These are phyloP conservation scores for Periglandula ipomoeae DNA, from an alignment of 2,329 filamentous ascomycete genomes.

Conservation along the genomic window DNA sequence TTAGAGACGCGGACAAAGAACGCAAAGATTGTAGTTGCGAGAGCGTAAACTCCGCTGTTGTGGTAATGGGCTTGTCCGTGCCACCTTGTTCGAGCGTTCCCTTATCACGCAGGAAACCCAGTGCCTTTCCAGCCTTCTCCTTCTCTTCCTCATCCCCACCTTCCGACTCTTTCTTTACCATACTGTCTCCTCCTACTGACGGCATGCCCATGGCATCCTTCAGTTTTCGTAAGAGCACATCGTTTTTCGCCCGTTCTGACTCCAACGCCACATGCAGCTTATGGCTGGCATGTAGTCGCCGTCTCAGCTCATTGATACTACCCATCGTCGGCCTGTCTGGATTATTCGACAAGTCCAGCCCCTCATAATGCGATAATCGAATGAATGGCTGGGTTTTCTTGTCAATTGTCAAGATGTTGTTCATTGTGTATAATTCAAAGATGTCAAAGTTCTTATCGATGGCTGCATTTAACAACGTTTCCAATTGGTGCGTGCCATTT, in stretches of 20 bases:
- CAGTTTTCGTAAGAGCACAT: slow-evolving; percentile 57
- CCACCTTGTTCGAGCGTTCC: slow-evolving; percentile 42
- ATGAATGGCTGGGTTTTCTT: slow-evolving; percentile 70
- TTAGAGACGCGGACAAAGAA: slow-evolving; percentile 50
- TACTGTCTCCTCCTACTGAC: slow-evolving; percentile 11
- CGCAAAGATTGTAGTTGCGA: slow-evolving; percentile 76
- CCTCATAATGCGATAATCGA: slow-evolving; percentile 76
- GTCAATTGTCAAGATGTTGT: slow-evolving; percentile 67
- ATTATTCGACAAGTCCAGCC: slow-evolving; percentile 35
- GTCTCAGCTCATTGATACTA: slow-evolving; percentile 60
- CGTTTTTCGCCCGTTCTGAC: slow-evolving; percentile 63
- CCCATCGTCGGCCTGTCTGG: slow-evolving; percentile 48
- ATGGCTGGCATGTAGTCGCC: slow-evolving; percentile 68
- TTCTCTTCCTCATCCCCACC: slow-evolving; percentile 5
- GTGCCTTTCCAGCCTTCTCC: slow-evolving; percentile 17
- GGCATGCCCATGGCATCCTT: slow-evolving; percentile 31
- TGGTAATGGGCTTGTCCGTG: slow-evolving; percentile 49
- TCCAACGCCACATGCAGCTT: slow-evolving; percentile 62
- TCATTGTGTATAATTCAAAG: slow-evolving; percentile 81
- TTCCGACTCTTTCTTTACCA: slow-evolving; percentile 3
- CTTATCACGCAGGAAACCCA: slow-evolving; percentile 50
- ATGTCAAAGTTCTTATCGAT: slow-evolving; percentile 82
- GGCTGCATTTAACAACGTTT: slow-evolving; percentile 70
- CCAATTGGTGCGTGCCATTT: slow-evolving; percentile 75
- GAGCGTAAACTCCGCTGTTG: slow-evolving; percentile 68